Conservation (phyloP, 176 grass and related monocot species). For the Coix lacrymajobi region DNA sequence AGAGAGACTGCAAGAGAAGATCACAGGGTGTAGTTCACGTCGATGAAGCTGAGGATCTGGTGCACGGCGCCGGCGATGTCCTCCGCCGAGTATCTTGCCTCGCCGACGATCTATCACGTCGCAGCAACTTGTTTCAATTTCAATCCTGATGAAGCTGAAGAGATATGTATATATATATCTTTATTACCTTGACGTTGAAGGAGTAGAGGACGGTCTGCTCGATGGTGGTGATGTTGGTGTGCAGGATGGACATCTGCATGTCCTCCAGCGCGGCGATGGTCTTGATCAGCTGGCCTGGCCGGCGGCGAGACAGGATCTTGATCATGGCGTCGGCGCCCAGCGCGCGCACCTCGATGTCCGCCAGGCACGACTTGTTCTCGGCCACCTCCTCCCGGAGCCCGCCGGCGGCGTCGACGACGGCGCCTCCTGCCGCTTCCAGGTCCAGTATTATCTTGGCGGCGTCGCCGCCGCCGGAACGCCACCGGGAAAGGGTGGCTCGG, state of each 20-base stretch:
- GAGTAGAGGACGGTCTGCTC: constrained; percentile 99
- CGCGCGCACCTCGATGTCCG: constrained; percentile 79
- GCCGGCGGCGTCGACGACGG: neutral
- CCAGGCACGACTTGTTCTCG: constrained; percentile 92
- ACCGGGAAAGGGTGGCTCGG: constrained; percentile 47
- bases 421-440: constrained; percentile 28
- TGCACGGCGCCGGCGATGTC: constrained; percentile 89
- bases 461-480: neutral
- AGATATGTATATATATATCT: neutral
- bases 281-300: constrained; percentile 79
- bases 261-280: constrained; percentile 87
- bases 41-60: constrained; percentile 90
- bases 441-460: constrained; percentile 53
- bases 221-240: constrained; percentile 98
- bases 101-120: constrained; percentile 45
- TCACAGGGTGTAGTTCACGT: constrained; percentile 57
- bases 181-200: constrained; percentile 86
- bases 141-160: neutral
- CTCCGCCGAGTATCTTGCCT: constrained; percentile 72
- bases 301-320: constrained; percentile 77
- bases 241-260: constrained; percentile 81
- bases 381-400: constrained; percentile 67
- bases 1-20: neutral
- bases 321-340: constrained; percentile 82
- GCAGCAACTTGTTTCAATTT: neutral